phyloP scores from a whole-genome alignment of 1,284 basidiomycete genomes.

The Moesziomyces sp. region DNA sequence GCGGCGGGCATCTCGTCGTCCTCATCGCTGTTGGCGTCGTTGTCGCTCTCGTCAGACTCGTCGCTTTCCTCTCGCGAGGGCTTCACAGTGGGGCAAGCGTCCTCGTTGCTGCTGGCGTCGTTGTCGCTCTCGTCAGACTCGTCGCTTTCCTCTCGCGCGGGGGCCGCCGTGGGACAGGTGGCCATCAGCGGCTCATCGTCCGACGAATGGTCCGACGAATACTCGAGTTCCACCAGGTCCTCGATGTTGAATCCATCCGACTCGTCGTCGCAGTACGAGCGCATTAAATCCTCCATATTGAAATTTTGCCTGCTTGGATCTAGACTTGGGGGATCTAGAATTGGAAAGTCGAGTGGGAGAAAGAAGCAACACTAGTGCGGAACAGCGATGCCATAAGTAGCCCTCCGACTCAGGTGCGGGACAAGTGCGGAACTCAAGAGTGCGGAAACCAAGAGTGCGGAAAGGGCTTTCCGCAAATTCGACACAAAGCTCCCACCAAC shows the following conservation, averaged over 20 bases:
- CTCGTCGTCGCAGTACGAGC: constrained; percentile 1
- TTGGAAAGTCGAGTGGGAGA: neutral
- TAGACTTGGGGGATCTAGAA: too few species aligned
- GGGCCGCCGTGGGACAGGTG: too few species aligned
- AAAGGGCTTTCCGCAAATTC: too few species aligned
- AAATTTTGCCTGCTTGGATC: too few species aligned
- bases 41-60: neutral
- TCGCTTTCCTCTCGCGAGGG: too few species aligned
- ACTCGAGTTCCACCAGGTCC: constrained; percentile 10
- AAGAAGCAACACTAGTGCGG: neutral
- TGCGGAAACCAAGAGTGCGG: too few species aligned
- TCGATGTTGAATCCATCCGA: constrained; percentile 14
- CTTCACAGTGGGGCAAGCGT: neutral
- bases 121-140: neutral
- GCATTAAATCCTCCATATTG: too few species aligned
- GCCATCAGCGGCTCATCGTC: constrained; percentile 15
- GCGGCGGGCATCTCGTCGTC: neutral
- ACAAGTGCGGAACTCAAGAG: neutral
- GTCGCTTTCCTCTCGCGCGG: neutral
- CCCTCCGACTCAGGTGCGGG: too few species aligned
- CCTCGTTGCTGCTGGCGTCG: neutral
- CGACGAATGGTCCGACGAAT: constrained; percentile 20
- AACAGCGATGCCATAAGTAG: too few species aligned
- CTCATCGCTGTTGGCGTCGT: neutral
- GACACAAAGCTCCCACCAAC: too few species aligned